These are phyloP conservation scores for Mycena rebaudengoi DNA, from an alignment of 768 basidiomycete species.

Conservation along the genomic window DNA sequence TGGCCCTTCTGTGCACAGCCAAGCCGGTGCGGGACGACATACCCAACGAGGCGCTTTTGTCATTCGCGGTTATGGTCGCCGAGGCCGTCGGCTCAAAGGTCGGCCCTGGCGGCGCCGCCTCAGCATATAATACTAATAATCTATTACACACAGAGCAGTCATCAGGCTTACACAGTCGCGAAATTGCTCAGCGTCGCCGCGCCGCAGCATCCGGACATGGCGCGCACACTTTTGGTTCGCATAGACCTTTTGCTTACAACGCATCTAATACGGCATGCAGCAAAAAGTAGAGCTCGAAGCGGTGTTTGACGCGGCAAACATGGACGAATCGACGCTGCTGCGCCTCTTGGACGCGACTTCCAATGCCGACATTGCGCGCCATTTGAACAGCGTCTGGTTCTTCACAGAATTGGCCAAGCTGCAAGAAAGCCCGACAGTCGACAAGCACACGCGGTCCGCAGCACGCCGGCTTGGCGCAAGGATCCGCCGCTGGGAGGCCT, in stretches of 20 bases:
- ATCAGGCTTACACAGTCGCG: slow-evolving; percentile 68
- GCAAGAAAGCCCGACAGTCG: slow-evolving; percentile 45
- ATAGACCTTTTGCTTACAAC: not conserved
- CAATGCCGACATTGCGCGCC: slow-evolving; percentile 69
- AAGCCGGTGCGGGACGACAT: slow-evolving; percentile 69
- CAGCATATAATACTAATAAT: not conserved
- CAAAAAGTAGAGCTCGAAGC: slow-evolving; percentile 61
- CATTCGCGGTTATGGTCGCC: slow-evolving; percentile 64
- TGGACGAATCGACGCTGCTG: slow-evolving; percentile 65
- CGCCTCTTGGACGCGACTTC: slow-evolving; percentile 71
- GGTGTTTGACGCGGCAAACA: slow-evolving; percentile 60
- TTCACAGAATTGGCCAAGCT: slow-evolving; percentile 49
- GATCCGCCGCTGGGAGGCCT: slow-evolving; percentile 64
- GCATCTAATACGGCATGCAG: slow-evolving; percentile 41
- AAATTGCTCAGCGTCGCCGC: slow-evolving; percentile 70
- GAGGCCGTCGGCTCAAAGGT: slow-evolving; percentile 69
- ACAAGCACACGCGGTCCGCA: slow-evolving; percentile 51
- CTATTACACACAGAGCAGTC: slow-evolving; percentile 48
- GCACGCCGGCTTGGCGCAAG: slow-evolving; percentile 58
- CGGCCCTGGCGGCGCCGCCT: slow-evolving; percentile 23
- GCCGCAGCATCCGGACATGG: slow-evolving; percentile 71
- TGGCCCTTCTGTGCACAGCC: slow-evolving; percentile 59
- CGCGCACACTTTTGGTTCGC: slow-evolving; percentile 53
- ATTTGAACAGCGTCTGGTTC: slow-evolving; percentile 56
- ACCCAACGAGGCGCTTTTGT: slow-evolving; percentile 55